Evolutionary conservation across 345 rosid genomes (phyloP).

Genomic region (Eucalyptus pauciflora): DNA sequence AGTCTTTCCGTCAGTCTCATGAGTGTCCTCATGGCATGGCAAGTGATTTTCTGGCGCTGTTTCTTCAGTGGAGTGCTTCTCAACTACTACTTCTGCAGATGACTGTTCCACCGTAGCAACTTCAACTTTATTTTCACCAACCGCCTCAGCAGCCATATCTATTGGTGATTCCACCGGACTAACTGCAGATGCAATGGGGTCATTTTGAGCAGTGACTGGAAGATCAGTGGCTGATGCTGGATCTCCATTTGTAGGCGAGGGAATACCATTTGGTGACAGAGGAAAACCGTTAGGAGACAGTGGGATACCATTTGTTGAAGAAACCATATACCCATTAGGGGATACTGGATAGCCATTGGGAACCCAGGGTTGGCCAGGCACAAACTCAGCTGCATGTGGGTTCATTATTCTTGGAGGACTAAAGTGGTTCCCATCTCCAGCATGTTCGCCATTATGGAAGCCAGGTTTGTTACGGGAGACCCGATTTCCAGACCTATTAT

Average conservation of each 20-base stretch:
- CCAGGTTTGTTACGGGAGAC: conserved; percentile 53
- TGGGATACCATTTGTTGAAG: conserved; percentile 42
- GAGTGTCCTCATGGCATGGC: conserved; percentile 12
- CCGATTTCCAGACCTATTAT: conserved; percentile 70
- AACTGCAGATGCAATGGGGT: conserved; percentile 16
- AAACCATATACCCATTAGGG: conserved; percentile 41
- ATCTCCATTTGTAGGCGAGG: conserved; percentile 31
- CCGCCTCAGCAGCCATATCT: conserved; percentile 11
- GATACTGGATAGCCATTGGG: conserved; percentile 65
- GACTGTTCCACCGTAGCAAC: conserved; percentile 20
- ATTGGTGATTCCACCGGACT: conserved; percentile 25
- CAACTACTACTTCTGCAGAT: conserved; percentile 19
- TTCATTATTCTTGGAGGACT: conserved; percentile 79
- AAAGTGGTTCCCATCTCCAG: conserved; percentile 43
- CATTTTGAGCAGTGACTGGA: conserved; percentile 32
- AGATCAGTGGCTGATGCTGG: conserved; percentile 1
- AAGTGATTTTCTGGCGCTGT: conserved; percentile 10
- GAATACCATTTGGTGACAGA: conserved; percentile 41
- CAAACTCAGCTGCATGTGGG: conserved; percentile 95
- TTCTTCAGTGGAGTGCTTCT: conserved; percentile 18
- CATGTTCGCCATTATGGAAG: conserved; percentile 43
- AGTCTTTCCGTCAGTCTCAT: conserved; percentile 18
- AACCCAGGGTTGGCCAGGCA: conserved; percentile 89
- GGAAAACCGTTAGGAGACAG: conserved; percentile 45
- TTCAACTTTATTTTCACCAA: conserved; percentile 25